phyloP scores from a whole-genome alignment of 208 protist species.

The Trichomonas tenax region DNA sequence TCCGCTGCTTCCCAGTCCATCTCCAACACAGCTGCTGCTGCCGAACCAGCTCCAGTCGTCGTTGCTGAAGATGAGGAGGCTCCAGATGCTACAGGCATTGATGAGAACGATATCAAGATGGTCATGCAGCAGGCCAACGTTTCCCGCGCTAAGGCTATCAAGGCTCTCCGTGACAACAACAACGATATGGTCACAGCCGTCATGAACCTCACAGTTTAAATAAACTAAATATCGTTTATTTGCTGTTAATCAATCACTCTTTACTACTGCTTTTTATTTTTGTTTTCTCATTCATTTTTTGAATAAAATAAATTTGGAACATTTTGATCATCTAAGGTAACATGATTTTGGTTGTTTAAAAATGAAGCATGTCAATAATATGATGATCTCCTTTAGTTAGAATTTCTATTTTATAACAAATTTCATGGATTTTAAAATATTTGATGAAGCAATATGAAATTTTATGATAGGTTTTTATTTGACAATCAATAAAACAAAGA shows the following conservation, averaged over 20 bases:
- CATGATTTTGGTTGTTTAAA: too few relatives aligned
- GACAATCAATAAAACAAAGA: too few relatives aligned
- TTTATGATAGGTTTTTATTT: too few relatives aligned
- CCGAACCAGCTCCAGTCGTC: background rate
- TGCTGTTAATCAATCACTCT: too few relatives aligned
- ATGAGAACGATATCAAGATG: background rate
- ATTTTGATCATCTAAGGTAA: too few relatives aligned
- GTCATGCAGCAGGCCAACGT: background rate
- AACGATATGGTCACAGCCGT: conserved; percentile 6
- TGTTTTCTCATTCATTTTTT: background rate
- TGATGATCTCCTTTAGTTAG: too few relatives aligned
- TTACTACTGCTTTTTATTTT: background rate
- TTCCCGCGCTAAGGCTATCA: background rate
- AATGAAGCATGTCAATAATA: too few relatives aligned
- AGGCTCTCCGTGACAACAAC: background rate
- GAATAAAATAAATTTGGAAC: background rate
- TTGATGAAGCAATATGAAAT: too few relatives aligned
- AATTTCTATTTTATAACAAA: too few relatives aligned
- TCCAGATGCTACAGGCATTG: background rate
- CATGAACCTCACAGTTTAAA: conserved; percentile 2
- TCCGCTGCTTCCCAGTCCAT: background rate
- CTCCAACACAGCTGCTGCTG: background rate
- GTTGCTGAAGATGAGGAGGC: background rate
- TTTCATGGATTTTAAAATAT: too few relatives aligned
- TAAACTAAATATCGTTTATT: background rate